Evolutionary conservation across 1,139 yeast genomes (phyloP).

Genomic region (Saccharomyces pastorianus): DNA sequence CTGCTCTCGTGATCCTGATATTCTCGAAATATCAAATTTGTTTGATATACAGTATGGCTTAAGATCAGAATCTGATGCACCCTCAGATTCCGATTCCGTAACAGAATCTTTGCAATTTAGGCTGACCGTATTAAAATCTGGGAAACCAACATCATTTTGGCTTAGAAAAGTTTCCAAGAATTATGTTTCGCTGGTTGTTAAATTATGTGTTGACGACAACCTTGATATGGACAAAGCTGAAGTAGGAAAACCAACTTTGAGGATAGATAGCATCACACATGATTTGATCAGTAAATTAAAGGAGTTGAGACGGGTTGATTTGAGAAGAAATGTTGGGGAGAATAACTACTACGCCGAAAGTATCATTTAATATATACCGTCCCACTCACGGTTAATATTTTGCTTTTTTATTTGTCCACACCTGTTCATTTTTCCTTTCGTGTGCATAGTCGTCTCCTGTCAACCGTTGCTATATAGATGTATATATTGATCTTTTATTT

Average conservation of each 20-base stretch:
- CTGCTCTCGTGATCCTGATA: constrained; percentile 12
- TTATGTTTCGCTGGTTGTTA: constrained; percentile 16
- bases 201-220: constrained; percentile 12
- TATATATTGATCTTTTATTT: background rate
- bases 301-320: constrained; percentile 20
- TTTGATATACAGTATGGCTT: constrained; percentile 11
- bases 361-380: background rate
- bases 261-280: constrained; percentile 3
- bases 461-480: background rate
- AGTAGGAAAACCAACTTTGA: constrained; percentile 2
- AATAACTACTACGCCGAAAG: constrained; percentile 14
- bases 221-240: constrained; percentile 2
- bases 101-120: constrained; percentile 14
- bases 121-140: constrained; percentile 16
- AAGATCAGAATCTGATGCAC: constrained; percentile 8
- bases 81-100: background rate
- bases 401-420: no score
- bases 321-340: constrained; percentile 27
- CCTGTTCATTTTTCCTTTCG: background rate
- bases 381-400: no score
- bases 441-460: background rate
- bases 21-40: constrained; percentile 19
- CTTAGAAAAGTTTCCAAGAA: constrained; percentile 10
- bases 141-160: constrained; percentile 14
- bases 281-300: constrained; percentile 1